These are phyloP conservation scores for Neurospora sp. DNA, from an alignment of 2,329 filamentous ascomycete species.

Conservation along the genomic window DNA sequence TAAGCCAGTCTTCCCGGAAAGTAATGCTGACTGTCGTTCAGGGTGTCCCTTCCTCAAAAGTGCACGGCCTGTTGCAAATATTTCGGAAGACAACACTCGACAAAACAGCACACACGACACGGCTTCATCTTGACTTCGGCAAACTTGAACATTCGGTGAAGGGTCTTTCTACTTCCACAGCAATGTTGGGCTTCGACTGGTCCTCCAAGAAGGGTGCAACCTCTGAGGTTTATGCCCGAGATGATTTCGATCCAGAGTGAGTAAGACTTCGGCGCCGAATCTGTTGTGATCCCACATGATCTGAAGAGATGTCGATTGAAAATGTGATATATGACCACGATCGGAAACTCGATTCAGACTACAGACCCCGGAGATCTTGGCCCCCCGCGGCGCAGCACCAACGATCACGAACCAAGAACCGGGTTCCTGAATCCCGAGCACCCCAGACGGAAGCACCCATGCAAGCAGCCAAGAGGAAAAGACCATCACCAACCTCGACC, in stretches of 20 bases:
- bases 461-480: not conserved
- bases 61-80: not conserved
- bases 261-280: not conserved
- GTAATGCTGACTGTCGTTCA: not conserved
- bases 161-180: not conserved
- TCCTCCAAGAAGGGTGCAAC: not conserved
- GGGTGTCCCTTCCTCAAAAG: not conserved
- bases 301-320: not conserved
- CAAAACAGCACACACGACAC: not conserved
- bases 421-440: constrained; percentile 5
- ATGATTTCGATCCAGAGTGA: not conserved
- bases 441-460: not conserved
- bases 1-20: not conserved
- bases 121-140: not conserved
- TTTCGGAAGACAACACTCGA: not conserved
- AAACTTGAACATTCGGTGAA: not conserved
- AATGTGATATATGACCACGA: constrained; percentile 13
- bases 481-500: constrained; percentile 4
- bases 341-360: constrained; percentile 1
- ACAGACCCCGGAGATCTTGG: not conserved
- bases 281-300: not conserved
- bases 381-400: not conserved
- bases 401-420: constrained; percentile 1
- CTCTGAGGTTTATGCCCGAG: not conserved
- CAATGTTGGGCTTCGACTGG: not conserved